Evolutionary conservation across 2,329 filamentous ascomycete genomes (phyloP).

Genomic region (Xylariaceae sp.): DNA sequence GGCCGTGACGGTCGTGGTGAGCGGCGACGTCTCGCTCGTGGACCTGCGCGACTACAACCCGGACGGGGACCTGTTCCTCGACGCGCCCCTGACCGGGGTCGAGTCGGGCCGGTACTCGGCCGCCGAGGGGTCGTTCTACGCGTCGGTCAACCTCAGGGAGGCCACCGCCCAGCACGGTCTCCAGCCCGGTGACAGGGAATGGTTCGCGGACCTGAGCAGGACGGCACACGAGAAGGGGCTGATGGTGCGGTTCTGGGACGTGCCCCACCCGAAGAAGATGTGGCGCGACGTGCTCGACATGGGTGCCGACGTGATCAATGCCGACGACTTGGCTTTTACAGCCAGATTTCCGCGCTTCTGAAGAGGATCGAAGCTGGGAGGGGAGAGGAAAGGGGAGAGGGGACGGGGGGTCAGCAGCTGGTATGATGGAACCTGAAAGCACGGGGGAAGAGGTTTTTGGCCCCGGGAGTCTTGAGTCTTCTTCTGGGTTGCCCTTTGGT

Average conservation of each 20-base stretch:
- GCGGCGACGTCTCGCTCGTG: constrained; percentile 20
- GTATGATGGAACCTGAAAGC: too few relatives aligned
- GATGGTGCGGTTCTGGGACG: constrained; percentile 23
- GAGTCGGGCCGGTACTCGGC: constrained; percentile 9
- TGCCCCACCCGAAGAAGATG: too few relatives aligned
- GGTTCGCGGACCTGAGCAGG: constrained; percentile 6
- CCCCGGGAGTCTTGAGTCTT: too few relatives aligned
- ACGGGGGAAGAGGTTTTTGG: too few relatives aligned
- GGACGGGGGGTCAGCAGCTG: too few relatives aligned
- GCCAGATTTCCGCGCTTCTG: too few relatives aligned
- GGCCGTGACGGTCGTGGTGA: constrained; percentile 21
- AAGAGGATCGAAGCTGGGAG: too few relatives aligned
- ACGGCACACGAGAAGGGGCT: constrained; percentile 18
- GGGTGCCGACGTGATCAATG: too few relatives aligned
- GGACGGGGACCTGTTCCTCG: constrained; percentile 20
- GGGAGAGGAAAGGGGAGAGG: too few relatives aligned
- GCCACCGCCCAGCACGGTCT: constrained; percentile 15
- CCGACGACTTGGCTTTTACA: too few relatives aligned
- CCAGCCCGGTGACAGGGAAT: constrained; percentile 10
- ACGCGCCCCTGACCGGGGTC: constrained; percentile 17
- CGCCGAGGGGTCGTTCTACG: constrained; percentile 20
- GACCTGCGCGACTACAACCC: constrained; percentile 19
- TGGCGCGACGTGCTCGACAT: too few relatives aligned
- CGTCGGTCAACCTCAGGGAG: constrained; percentile 19
- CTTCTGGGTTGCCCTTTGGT: too few relatives aligned